Percentiles rank a stretch among this genome's conserved stretches.
phyloP scores from a whole-genome alignment of 768 basidiomycete species.

The Pleurotus pulmonarius region DNA sequence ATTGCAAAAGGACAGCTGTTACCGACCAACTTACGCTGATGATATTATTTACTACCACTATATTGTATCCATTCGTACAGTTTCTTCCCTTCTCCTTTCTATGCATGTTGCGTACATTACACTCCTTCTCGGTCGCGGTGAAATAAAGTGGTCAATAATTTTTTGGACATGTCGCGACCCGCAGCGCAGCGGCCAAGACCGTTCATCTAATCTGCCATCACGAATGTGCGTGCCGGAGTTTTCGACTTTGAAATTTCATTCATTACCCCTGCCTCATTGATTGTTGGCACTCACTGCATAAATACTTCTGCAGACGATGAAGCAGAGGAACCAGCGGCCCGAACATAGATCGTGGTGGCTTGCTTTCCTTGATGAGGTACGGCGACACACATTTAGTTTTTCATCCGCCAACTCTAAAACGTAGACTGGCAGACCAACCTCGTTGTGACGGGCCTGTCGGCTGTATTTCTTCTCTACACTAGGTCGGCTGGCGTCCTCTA shows the following conservation, averaged over 20 bases:
- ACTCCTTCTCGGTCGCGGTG: no score
- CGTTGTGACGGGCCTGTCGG: slow-evolving; percentile 50
- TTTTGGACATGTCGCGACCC: no score
- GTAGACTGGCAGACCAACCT: slow-evolving; percentile 46
- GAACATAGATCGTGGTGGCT: slow-evolving; percentile 21
- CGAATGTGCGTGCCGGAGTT: no score
- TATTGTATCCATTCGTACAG: background rate
- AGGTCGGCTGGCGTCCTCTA: slow-evolving; percentile 60
- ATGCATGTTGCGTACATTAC: no score
- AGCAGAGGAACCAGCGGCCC: slow-evolving; percentile 4
- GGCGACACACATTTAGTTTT: slow-evolving; percentile 4
- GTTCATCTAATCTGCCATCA: no score
- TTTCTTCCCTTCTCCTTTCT: background rate
- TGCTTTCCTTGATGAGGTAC: slow-evolving; percentile 36
- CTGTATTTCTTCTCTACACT: slow-evolving; percentile 49
- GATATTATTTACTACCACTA: background rate
- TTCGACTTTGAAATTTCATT: no score
- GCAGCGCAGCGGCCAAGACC: no score
- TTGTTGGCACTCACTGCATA: no score
- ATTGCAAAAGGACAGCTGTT: no score
- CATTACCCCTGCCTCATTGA: no score
- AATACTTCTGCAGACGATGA: background rate
- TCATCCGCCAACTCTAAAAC: background rate
- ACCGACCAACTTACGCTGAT: background rate
- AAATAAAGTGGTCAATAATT: no score